phyloP scores from a whole-genome alignment of 2,329 filamentous ascomycete species.

The Calonectria montana region DNA sequence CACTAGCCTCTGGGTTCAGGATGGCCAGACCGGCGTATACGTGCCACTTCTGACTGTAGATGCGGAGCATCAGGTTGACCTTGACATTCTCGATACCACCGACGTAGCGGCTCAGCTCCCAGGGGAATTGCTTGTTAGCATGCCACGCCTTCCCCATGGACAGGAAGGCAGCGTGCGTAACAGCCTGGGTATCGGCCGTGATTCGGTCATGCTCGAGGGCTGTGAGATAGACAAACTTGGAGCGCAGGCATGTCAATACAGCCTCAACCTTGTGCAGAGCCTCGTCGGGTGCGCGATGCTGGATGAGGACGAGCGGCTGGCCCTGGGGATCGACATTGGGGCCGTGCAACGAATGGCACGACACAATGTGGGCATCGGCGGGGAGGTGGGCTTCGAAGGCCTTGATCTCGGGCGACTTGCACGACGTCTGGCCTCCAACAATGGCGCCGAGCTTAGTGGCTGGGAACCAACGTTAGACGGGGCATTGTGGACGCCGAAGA shows the following conservation, averaged over 20 bases:
- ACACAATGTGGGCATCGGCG: conserved; percentile 89
- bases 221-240: conserved; percentile 88
- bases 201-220: conserved; percentile 94
- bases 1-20: conserved; percentile 90
- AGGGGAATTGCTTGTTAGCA: conserved; percentile 94
- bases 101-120: conserved; percentile 95
- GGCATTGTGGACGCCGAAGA: not conserved
- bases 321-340: conserved; percentile 88
- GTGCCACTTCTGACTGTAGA: conserved; percentile 99
- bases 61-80: conserved; percentile 96
- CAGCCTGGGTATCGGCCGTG: conserved; percentile 97
- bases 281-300: conserved; percentile 85
- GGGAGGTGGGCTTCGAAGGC: conserved; percentile 94
- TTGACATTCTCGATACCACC: conserved; percentile 99
- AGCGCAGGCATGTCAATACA: conserved; percentile 85
- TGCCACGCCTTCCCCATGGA: conserved; percentile 99
- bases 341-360: conserved; percentile 95
- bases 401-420: conserved; percentile 95
- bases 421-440: conserved; percentile 97
- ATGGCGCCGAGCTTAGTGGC: conserved; percentile 96
- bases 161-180: conserved; percentile 96
- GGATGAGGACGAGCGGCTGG: conserved; percentile 93
- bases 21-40: conserved; percentile 98
- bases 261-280: conserved; percentile 83
- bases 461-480: conserved; percentile 50